Evolutionary conservation across 176 grass and related monocot genomes (phyloP).

Genomic region (Areca catechu): DNA sequence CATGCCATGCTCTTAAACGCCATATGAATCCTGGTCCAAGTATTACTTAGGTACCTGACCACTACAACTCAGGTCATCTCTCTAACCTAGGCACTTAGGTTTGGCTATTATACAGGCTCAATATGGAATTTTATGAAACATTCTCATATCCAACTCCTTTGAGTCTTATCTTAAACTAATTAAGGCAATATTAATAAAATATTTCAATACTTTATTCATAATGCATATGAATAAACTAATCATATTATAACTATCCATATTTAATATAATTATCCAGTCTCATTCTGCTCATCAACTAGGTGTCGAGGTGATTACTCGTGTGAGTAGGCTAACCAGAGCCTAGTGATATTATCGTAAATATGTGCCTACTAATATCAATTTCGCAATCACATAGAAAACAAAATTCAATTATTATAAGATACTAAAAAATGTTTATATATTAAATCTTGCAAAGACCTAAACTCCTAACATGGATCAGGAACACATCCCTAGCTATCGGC

Average conservation of each 20-base stretch:
- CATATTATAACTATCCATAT: neutral
- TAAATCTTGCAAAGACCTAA: neutral
- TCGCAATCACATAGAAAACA: no score
- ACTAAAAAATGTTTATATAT: neutral
- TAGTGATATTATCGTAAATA: no score
- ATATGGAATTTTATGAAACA: no score
- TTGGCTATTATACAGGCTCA: neutral
- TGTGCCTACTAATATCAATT: no score
- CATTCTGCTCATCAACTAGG: neutral
- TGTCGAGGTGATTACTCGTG: no score
- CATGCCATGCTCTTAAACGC: neutral
- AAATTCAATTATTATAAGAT: neutral
- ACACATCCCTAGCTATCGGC: no score
- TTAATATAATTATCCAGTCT: neutral
- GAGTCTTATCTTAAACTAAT: neutral
- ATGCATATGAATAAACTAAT: neutral
- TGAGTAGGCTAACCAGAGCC: no score
- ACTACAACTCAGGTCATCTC: no score
- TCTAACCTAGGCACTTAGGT: neutral
- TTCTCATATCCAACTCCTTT: no score
- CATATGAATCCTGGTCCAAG: neutral
- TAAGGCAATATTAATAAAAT: neutral
- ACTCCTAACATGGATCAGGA: neutral
- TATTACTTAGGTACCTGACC: neutral
- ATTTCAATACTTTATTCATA: neutral